Evolutionary conservation across 805 yeast genomes (phyloP).

Genomic region (Candida peoriensis): DNA sequence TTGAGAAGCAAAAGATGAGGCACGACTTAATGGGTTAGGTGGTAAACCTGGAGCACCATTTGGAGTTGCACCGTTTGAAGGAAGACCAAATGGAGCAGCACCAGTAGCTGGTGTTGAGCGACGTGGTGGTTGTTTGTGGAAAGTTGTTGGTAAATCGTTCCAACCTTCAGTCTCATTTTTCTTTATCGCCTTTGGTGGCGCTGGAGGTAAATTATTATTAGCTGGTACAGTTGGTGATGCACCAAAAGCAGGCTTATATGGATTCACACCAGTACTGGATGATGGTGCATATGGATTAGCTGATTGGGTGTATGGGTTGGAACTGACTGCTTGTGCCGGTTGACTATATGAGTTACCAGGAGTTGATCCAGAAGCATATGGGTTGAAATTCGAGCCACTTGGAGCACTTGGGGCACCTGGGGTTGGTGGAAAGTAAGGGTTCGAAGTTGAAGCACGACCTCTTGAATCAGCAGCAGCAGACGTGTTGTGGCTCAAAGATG

Average conservation of each 20-base stretch:
- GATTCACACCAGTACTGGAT: conserved; percentile 16
- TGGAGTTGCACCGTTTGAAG: conserved; percentile 19
- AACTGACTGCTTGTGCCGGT: conserved; percentile 4
- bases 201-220: conserved; percentile 19
- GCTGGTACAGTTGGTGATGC: conserved; percentile 23
- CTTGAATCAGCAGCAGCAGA: conserved; percentile 5
- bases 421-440: conserved; percentile 6
- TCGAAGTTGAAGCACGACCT: conserved; percentile 6
- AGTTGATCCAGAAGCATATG: conserved; percentile 12
- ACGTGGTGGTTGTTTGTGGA: conserved; percentile 31
- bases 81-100: conserved; percentile 14
- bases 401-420: conserved; percentile 14
- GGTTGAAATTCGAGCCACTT: conserved; percentile 10
- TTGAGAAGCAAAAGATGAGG: conserved; percentile 21
- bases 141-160: conserved; percentile 62
- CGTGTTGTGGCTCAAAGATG: no score
- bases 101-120: conserved; percentile 44
- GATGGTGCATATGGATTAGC: conserved; percentile 23
- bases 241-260: conserved; percentile 24
- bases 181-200: conserved; percentile 23
- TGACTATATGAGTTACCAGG: conserved; percentile 5
- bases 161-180: conserved; percentile 59
- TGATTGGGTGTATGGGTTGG: conserved; percentile 8
- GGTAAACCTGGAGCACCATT: conserved; percentile 22
- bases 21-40: conserved; percentile 16